A percentile compares a stretch with the other conserved stretches of the same genome.
Conservation (phyloP, 2,329 filamentous ascomycete species). For the Hypoxylon sp. region DNA sequence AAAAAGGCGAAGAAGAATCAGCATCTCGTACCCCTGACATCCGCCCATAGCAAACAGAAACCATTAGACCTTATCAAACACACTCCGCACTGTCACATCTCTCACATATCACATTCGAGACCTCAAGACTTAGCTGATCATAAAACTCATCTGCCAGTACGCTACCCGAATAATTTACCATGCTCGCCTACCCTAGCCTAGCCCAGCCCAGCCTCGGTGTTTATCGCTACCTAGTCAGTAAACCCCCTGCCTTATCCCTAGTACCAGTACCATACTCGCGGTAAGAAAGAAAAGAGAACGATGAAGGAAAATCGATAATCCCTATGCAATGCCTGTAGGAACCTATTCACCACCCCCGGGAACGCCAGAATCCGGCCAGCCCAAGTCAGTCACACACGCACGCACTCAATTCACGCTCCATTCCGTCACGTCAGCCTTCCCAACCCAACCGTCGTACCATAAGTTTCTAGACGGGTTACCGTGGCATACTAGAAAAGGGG, state of each 20-base stretch:
- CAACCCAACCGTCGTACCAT: background rate
- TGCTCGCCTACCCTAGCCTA: slow-evolving; percentile 12
- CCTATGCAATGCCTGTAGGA: slow-evolving; percentile 24
- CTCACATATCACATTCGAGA: background rate
- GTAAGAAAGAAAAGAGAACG: background rate
- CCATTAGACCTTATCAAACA: background rate
- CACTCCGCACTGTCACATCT: background rate
- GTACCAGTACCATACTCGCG: slow-evolving; percentile 1
- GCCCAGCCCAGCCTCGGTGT: background rate
- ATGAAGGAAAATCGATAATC: slow-evolving; percentile 6
- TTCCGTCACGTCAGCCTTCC: background rate
- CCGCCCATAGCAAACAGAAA: background rate
- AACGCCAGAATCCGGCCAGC: slow-evolving; percentile 24
- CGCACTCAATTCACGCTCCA: slow-evolving; percentile 9
- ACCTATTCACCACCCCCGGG: slow-evolving; percentile 11
- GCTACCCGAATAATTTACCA: slow-evolving; percentile 17
- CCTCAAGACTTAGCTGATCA: background rate
- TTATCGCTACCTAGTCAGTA: background rate
- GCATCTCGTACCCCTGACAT: background rate
- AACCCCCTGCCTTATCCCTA: slow-evolving; percentile 9
- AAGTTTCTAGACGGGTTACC: background rate
- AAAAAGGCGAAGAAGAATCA: background rate
- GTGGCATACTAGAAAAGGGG: background rate
- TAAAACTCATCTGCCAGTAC: slow-evolving; percentile 19
- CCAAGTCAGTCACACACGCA: slow-evolving; percentile 15